Evolutionary conservation across 441 rosid species (phyloP).

Genomic region (Syzygium malaccense): DNA sequence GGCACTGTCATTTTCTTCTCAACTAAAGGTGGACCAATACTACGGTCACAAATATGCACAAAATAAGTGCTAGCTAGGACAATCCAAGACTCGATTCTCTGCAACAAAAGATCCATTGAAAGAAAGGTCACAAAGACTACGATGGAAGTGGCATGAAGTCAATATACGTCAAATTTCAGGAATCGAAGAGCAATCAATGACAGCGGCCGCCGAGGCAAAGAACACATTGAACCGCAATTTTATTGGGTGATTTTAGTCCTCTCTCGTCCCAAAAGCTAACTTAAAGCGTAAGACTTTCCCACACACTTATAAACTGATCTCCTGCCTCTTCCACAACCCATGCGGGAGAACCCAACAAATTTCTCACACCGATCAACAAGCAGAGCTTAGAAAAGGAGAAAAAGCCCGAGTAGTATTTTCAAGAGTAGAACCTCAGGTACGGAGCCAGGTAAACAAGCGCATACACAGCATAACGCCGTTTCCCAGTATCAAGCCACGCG

Average conservation of each 20-base stretch:
- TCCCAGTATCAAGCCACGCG: conserved; percentile 96
- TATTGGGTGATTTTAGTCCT: too few relatives aligned
- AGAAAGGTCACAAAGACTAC: background rate
- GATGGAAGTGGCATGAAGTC: background rate
- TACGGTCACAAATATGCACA: background rate
- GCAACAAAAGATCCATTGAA: background rate
- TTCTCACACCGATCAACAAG: background rate
- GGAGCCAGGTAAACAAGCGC: conserved; percentile 79
- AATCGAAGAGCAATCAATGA: background rate
- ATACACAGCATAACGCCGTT: conserved; percentile 67
- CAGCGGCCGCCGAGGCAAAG: background rate
- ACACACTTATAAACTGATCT: too few relatives aligned
- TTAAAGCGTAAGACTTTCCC: too few relatives aligned
- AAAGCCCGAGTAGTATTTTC: background rate
- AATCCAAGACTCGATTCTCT: background rate
- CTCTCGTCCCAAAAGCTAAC: too few relatives aligned
- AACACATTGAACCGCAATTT: background rate
- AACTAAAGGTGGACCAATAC: background rate
- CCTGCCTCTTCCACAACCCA: too few relatives aligned
- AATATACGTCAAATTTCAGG: background rate
- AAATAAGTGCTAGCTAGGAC: background rate
- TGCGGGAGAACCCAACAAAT: too few relatives aligned
- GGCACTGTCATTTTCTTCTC: background rate
- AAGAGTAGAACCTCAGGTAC: conserved; percentile 47
- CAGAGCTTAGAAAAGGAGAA: background rate